A percentile compares a stretch with the other conserved stretches of the same genome.
phyloP scores from a whole-genome alignment of 495 filamentous ascomycete genomes.

The Neurospora tetraspora region DNA sequence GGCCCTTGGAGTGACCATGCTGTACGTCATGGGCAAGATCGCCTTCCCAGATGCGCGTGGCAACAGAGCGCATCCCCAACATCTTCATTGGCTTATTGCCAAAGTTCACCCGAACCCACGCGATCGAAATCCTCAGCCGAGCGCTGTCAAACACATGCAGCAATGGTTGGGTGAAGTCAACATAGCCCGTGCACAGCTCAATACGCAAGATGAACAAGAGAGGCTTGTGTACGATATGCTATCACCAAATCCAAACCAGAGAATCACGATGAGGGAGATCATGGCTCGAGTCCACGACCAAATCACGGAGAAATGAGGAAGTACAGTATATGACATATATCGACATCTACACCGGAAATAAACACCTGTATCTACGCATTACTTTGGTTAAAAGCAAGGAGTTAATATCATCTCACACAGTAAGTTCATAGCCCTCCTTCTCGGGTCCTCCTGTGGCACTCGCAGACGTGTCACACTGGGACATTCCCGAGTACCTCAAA shows the following conservation, averaged over 20 bases:
- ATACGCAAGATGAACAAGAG: constrained; percentile 30
- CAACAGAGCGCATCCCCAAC: constrained; percentile 29
- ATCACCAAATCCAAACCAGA: constrained; percentile 29
- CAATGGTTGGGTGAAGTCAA: constrained; percentile 36
- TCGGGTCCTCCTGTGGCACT: neutral
- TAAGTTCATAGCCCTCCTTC: neutral
- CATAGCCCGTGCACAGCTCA: constrained; percentile 24
- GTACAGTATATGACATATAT: neutral
- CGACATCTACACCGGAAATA: neutral
- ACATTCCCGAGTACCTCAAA: neutral
- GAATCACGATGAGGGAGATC: constrained; percentile 33
- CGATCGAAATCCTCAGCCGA: constrained; percentile 23
- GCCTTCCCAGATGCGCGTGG: constrained; percentile 36
- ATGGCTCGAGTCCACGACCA: constrained; percentile 25
- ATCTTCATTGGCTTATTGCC: constrained; percentile 39
- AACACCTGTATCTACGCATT: neutral
- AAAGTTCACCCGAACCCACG: constrained; percentile 13
- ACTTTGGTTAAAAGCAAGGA: neutral
- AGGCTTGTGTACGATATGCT: constrained; percentile 35
- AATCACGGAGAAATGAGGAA: constrained; percentile 9
- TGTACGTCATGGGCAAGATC: constrained; percentile 38
- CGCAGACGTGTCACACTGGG: neutral
- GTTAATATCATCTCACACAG: neutral
- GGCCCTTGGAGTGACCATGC: constrained; percentile 41
- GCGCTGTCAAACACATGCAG: constrained; percentile 34